These are phyloP conservation scores for Colletotrichum viniferum DNA, from an alignment of 2,329 filamentous ascomycete species.

Conservation along the genomic window DNA sequence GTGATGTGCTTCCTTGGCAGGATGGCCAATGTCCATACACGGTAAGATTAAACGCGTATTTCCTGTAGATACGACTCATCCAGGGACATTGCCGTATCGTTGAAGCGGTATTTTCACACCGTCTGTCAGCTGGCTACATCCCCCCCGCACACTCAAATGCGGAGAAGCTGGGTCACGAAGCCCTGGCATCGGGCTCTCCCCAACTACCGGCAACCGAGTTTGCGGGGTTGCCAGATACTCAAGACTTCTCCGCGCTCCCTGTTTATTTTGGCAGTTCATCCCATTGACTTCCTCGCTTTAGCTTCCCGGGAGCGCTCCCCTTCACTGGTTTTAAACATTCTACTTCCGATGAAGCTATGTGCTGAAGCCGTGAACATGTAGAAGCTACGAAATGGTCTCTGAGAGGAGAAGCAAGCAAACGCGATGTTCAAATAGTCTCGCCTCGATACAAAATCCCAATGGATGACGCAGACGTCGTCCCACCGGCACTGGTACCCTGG, in stretches of 20 bases:
- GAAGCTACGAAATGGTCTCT: neutral
- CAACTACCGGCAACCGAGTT: neutral
- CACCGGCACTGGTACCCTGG: neutral
- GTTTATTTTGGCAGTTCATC: neutral
- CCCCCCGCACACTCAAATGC: neutral
- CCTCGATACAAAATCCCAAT: too few species aligned
- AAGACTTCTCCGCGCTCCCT: neutral
- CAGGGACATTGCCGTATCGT: neutral
- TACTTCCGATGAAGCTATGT: neutral
- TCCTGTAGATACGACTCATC: neutral
- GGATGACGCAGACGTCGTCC: neutral
- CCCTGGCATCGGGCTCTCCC: neutral
- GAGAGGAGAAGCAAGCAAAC: neutral
- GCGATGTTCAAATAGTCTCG: neutral
- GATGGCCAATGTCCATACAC: neutral
- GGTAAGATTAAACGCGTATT: neutral
- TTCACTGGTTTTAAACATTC: neutral
- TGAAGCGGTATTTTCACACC: neutral
- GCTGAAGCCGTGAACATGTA: neutral
- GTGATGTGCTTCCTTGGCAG: neutral
- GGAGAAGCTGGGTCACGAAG: conserved; percentile 3
- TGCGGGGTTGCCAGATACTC: neutral
- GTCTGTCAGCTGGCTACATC: neutral
- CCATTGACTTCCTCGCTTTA: neutral
- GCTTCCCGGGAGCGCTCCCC: neutral